A percentile compares a stretch with the other conserved stretches of the same genome.
Evolutionary conservation across 2,329 filamentous ascomycete species (phyloP).

Genomic region (Phialophora expanda): DNA sequence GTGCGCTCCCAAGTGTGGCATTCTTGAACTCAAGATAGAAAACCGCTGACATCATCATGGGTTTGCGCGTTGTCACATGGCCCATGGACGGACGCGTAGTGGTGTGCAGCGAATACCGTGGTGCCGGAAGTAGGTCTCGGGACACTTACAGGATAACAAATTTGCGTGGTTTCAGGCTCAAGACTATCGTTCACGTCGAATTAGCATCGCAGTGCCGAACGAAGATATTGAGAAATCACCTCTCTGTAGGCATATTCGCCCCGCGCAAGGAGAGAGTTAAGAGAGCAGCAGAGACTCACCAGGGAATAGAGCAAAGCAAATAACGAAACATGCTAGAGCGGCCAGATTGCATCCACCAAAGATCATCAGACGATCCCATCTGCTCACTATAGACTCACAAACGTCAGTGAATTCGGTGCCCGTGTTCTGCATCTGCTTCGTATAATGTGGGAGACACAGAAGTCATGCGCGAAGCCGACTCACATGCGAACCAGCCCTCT

Average conservation of each 20-base stretch:
- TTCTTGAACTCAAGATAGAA: conserved; percentile 30
- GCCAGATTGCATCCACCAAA: conserved; percentile 91
- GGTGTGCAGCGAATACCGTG: conserved; percentile 34
- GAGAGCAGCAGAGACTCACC: not conserved
- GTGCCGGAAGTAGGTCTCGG: conserved; percentile 33
- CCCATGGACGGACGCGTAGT: conserved; percentile 23
- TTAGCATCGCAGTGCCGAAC: not conserved
- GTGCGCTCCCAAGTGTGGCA: conserved; percentile 18
- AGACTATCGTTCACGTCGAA: conserved; percentile 61
- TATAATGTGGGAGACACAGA: conserved; percentile 10
- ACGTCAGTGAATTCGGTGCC: conserved; percentile 25
- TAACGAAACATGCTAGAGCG: conserved; percentile 87
- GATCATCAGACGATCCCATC: conserved; percentile 93
- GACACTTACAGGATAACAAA: conserved; percentile 93
- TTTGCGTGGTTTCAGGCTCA: conserved; percentile 82
- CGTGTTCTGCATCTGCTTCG: conserved; percentile 3
- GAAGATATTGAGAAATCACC: not conserved
- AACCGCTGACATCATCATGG: conserved; percentile 40
- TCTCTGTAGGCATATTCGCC: not conserved
- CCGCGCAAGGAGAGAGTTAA: not conserved
- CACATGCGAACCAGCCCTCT: conserved; percentile 92
- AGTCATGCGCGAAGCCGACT: conserved; percentile 56
- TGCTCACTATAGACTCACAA: conserved; percentile 70
- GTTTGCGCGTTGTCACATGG: conserved; percentile 38
- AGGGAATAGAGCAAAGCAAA: conserved; percentile 71